A percentile compares a stretch with the other conserved stretches of the same genome.
phyloP scores from a whole-genome alignment of 2,329 filamentous ascomycete species.

The Phaeosphaeria sp. region DNA sequence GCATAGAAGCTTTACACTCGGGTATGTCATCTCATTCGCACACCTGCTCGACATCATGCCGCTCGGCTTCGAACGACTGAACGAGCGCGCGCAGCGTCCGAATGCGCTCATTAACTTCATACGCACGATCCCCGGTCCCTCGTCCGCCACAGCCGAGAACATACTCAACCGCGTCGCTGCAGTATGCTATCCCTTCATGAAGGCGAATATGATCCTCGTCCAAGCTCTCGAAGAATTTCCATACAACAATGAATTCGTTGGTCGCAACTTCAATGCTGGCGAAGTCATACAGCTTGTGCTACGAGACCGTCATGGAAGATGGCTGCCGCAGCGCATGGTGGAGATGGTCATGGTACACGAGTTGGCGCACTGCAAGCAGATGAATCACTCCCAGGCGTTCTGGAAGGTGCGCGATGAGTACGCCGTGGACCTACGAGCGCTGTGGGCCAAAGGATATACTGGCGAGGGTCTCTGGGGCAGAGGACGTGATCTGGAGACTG shows the following conservation, averaged over 20 bases:
- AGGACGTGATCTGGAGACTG: conserved; percentile 67
- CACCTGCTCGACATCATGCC: conserved; percentile 64
- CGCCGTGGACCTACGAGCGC: conserved; percentile 70
- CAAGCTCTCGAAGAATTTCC: conserved; percentile 78
- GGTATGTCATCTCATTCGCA: not conserved
- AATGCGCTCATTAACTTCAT: conserved; percentile 86
- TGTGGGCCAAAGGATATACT: conserved; percentile 75
- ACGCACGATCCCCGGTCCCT: conserved; percentile 72
- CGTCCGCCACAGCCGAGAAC: conserved; percentile 35
- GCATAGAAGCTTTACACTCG: not conserved
- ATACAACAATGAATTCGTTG: conserved; percentile 81
- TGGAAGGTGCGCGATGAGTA: conserved; percentile 81
- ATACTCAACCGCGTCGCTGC: conserved; percentile 59
- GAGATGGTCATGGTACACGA: conserved; percentile 98
- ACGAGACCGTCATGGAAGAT: conserved; percentile 67
- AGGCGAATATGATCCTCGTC: conserved; percentile 54
- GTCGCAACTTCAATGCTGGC: conserved; percentile 89
- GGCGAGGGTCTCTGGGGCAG: conserved; percentile 86
- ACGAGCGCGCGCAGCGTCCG: conserved; percentile 75
- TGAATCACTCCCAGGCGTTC: conserved; percentile 85
- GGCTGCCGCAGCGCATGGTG: conserved; percentile 83
- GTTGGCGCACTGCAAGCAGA: conserved; percentile 85
- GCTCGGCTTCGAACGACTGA: conserved; percentile 78
- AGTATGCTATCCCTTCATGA: conserved; percentile 73
- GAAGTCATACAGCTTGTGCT: conserved; percentile 87